phyloP scores from a whole-genome alignment of 2,329 filamentous ascomycete genomes.

The Trichoderma citrinoviride region DNA sequence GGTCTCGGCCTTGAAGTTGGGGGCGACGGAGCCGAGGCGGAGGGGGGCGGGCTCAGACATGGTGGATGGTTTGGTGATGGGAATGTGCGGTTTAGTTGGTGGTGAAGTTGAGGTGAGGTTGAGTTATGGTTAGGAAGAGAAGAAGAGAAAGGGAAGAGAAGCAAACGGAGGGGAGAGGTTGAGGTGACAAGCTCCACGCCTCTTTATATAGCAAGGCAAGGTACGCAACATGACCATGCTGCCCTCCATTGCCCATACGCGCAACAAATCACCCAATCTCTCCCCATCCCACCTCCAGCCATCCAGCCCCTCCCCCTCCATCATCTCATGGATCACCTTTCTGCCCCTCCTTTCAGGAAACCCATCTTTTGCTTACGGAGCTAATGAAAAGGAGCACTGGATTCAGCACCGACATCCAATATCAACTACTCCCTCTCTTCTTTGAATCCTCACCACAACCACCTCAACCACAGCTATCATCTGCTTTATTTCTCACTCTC shows the following conservation, averaged over 20 bases:
- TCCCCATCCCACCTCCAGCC: not conserved
- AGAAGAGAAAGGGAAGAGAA: not conserved
- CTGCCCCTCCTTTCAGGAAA: conserved; percentile 5
- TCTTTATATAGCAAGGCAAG: conserved; percentile 4
- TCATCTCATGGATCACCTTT: conserved; percentile 4
- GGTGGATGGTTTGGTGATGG: conserved; percentile 23
- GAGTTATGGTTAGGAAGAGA: not conserved
- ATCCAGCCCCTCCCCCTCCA: conserved; percentile 18
- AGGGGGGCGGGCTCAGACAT: conserved; percentile 43
- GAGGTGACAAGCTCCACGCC: not conserved
- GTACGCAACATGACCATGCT: not conserved
- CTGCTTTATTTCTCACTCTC: not conserved
- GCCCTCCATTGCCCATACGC: not conserved
- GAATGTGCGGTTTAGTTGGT: conserved; percentile 15
- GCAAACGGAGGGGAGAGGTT: not conserved
- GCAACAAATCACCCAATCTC: conserved; percentile 18
- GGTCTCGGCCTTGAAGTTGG: conserved; percentile 81
- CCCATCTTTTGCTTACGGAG: not conserved
- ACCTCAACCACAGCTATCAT: not conserved
- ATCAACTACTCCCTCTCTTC: not conserved
- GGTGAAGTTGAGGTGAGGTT: not conserved
- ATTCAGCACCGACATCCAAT: not conserved
- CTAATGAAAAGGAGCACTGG: not conserved
- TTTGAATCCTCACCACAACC: not conserved
- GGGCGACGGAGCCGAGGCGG: conserved; percentile 65